Evolutionary conservation across 257 asterid species (phyloP), one percentile per base, ranked within the genome.

Genomic region (Nicotiana knightiana): DNA sequence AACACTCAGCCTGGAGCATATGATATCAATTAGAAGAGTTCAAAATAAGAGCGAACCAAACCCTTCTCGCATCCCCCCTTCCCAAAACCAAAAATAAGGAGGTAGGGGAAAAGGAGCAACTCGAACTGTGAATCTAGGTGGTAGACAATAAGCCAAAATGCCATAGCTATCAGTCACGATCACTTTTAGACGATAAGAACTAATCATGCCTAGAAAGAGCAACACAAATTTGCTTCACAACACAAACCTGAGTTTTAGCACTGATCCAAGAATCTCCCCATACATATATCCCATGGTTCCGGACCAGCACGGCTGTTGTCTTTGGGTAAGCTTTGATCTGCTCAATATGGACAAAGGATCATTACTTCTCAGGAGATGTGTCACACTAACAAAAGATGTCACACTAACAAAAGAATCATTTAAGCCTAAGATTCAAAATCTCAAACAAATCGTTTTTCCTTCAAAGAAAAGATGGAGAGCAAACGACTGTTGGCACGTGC

Each of bases 211-310:
- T 37, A 51, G 30, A 67, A 63, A 59, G 46, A 18, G 16, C 15
- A 39, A 10, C 15, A 18, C 17, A n/a, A 43, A 51, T n/a, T 59
- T 70, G 53, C 35, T 13, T 43, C 43, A 43, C 7, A 12, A 28
- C 65, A 83, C 84, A 66, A 86, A 89, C 99, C 95, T 95, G 99
- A 71, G 99, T 93, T 90, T 95, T 93, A 68, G 99, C 97, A 86
- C 90, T 90, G 85, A 95, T 95, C 99, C 99, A 95, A 26, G 96
- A 91, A 82, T 95, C 98, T 43, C 98, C 99, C 98, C 99, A 95
- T 48, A 95, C 82, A 43, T 93, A 95, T 85, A 92, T 85, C 67
- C 99, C 99, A 85, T 95, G 99, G 80, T 95, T 95, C 66, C 98
- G 93, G 15, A 95, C 99, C 80, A 95, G 95, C 82, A 95, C 98